Base-by-base conservation (phyloP, 805 yeast genomes). In the Yamadazyma kitorensis region DNA sequence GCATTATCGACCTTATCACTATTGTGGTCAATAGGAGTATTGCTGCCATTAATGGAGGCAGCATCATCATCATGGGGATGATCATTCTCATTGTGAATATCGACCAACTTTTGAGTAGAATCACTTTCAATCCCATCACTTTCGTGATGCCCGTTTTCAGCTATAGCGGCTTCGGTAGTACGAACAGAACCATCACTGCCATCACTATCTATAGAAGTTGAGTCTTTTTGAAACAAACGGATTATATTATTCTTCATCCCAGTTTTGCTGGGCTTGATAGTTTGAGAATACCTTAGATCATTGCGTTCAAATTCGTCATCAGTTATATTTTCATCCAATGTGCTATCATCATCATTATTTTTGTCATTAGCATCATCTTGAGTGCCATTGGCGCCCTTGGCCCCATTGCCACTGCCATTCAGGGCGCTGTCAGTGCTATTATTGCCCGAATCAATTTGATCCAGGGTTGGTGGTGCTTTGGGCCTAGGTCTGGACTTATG, bases 311-410 rank as follows among this genome's bases (percentile, higher is more conserved):
- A 24, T 14, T 13, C 24, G 10, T 40, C 35, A 17, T 24, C 36
- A 17, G 12, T 17, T 12, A 21, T 18, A 5, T 29, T 14, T 17
- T 16, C 31, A 16, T 37, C 34, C 3, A 26, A 14, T 4, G n/a
- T 15, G 4, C 18, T 24, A 11, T 56, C 59, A 15, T 55, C 67
- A 11, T 45, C 40, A 7, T 40, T 31, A 17, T 35, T 41, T 20
- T 29, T 21, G 2, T 28, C 41, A 17, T 18, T 21, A 4, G 18
- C 34, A 22, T 27, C 31, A 11, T 28, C 23, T n/a, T n/a, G n/a
- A n/a, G n/a, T n/a, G n/a, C n/a, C n/a, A n/a, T n/a, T n/a, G n/a
- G n/a, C n/a, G n/a, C n/a, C n/a, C n/a, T n/a, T n/a, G n/a, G n/a
- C n/a, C n/a, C n/a, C n/a, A n/a, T n/a, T n/a, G n/a, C n/a, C n/a